These are phyloP conservation scores for Skeletonema grethae DNA, from an alignment of 108 stramenopile species.

Conservation along the genomic window DNA sequence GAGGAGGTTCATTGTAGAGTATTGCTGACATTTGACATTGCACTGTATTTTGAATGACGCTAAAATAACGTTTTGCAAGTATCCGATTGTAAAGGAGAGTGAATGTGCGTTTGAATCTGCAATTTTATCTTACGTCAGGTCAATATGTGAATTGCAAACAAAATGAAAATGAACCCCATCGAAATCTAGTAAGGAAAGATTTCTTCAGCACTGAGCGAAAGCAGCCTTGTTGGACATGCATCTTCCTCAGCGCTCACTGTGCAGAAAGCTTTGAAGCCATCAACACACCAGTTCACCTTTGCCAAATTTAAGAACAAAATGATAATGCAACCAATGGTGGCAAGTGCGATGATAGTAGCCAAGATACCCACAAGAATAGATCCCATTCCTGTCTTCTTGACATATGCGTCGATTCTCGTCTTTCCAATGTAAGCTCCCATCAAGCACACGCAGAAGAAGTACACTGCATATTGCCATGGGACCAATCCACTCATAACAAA, in stretches of 20 bases:
- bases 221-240: conserved; percentile 12
- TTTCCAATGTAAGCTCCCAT: conserved; percentile 70
- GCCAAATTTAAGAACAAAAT: conserved; percentile 57
- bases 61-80: too few species aligned
- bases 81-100: too few species aligned
- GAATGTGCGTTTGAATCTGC: too few species aligned
- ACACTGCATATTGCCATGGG: conserved; percentile 66
- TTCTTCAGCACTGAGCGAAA: conserved; percentile 12
- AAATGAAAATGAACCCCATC: background rate
- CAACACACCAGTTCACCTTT: conserved; percentile 57
- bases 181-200: conserved; percentile 32
- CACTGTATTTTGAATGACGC: background rate
- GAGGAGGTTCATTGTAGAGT: background rate
- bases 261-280: conserved; percentile 67
- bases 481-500: conserved; percentile 69
- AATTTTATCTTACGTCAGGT: background rate
- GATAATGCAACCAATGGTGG: conserved; percentile 60
- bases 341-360: conserved; percentile 66
- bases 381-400: conserved; percentile 66
- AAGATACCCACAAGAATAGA: conserved; percentile 58
- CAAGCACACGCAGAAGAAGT: conserved; percentile 66
- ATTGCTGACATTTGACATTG: background rate
- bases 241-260: conserved; percentile 24
- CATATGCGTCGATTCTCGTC: conserved; percentile 63
- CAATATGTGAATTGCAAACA: background rate